Evolutionary conservation across 1,139 yeast species (phyloP), one percentile per base, ranked within the genome.

Genomic region (Pneumocystis carinii): DNA sequence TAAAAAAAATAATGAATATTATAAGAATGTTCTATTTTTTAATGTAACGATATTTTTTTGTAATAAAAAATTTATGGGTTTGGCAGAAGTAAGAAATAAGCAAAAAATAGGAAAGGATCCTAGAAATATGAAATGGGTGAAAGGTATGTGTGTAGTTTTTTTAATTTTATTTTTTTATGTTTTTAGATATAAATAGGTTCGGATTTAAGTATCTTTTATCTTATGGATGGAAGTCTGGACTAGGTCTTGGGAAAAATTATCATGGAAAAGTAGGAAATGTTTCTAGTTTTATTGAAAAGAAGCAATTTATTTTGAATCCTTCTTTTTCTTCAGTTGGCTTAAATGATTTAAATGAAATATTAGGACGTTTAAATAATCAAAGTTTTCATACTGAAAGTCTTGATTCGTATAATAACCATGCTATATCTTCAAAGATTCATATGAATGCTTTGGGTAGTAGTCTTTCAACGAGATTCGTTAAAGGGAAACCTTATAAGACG

Each of bases 41-140:
- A 32, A 32, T 32, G 35, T 5, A 32, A 32, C 35, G 35, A 32
- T 32, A 32, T 32, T 32, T 32, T 32, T 32, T 32, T 32, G 10
- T 8, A 7, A 12, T 32, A 36, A n/a, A 17, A 32, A 35, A n/a
- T 15, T 5, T n/a, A 64, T 64, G 66, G 98, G 98, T 62, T 81
- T 92, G 68, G 95, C 97, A 57, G 97, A 90, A 7, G 80, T 85
- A 2, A 86, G 84, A 72, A 83, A 81, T 32, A 89, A 87, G 71
- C 95, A 88, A 70, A 81, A 94, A 71, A 87, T 90, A 73, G 97
- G 97, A 17, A 75, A 80, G 61, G 99, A 92, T 75, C 99, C 98
- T 19, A 79, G 97, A 70, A 92, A 92, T 71, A 90, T 96, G 3
- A 82, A 83, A 68, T 92, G 99, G 99, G 87, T 97, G 41, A 89